Evolutionary conservation across 2,329 filamentous ascomycete species (phyloP).

Genomic region (Epichloe brachyelytri): DNA sequence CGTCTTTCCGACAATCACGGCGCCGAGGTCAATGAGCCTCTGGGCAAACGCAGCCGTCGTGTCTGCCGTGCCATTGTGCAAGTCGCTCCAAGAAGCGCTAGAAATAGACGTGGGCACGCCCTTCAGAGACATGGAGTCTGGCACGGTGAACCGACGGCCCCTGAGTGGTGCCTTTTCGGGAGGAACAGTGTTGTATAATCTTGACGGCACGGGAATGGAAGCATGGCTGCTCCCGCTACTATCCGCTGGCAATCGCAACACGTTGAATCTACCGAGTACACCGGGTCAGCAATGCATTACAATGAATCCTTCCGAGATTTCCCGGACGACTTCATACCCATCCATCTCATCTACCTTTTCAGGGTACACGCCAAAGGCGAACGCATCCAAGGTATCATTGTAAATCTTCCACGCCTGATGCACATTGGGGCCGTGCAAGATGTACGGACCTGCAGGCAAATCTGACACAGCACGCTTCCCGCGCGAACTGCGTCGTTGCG

Average conservation of each 20-base stretch:
- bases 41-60: constrained; percentile 38
- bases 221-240: constrained; percentile 7
- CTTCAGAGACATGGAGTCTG: constrained; percentile 21
- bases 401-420: constrained; percentile 30
- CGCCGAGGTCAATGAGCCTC: constrained; percentile 45
- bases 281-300: neutral
- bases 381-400: constrained; percentile 23
- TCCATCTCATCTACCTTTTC: constrained; percentile 12
- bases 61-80: constrained; percentile 32
- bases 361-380: constrained; percentile 24
- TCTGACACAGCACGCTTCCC: constrained; percentile 8
- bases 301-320: neutral
- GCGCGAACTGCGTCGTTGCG: constrained; percentile 12
- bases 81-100: constrained; percentile 42
- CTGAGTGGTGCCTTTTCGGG: constrained; percentile 20
- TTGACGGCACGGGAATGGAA: constrained; percentile 25
- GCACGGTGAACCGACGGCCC: constrained; percentile 23
- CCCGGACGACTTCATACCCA: neutral
- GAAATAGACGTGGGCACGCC: constrained; percentile 44
- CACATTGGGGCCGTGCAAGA: constrained; percentile 26
- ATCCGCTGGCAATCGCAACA: constrained; percentile 1
- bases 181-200: constrained; percentile 19
- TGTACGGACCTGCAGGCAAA: constrained; percentile 28
- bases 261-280: neutral
- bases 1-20: constrained; percentile 40